Conservation (phyloP, 2,329 filamentous ascomycete genomes). For the Lecanicillium sp. region DNA sequence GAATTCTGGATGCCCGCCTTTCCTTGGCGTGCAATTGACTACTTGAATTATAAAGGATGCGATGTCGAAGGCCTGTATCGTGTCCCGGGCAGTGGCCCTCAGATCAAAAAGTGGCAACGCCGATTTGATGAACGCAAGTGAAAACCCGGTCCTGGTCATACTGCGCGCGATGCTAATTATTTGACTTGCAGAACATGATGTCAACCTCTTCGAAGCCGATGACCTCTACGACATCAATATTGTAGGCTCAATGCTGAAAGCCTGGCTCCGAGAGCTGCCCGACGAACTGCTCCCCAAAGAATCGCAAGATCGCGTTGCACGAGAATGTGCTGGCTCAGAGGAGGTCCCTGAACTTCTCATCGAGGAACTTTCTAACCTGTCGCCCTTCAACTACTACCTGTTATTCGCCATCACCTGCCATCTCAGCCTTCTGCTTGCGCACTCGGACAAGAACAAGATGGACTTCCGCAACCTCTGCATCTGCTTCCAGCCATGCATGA, state of each 20-base stretch:
- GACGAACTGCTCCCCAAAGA: slow-evolving; percentile 88
- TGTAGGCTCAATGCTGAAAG: slow-evolving; percentile 91
- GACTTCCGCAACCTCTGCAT: slow-evolving; percentile 93
- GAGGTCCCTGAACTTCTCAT: slow-evolving; percentile 79
- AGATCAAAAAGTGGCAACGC: slow-evolving; percentile 90
- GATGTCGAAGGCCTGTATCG: slow-evolving; percentile 92
- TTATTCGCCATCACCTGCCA: slow-evolving; percentile 97
- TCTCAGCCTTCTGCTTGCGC: slow-evolving; percentile 81
- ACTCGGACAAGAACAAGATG: slow-evolving; percentile 97
- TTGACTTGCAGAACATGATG: slow-evolving; percentile 62
- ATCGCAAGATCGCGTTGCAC: slow-evolving; percentile 71
- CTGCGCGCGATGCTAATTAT: neutral
- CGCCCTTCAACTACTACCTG: slow-evolving; percentile 95
- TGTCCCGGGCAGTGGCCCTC: slow-evolving; percentile 81
- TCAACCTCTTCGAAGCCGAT: slow-evolving; percentile 80
- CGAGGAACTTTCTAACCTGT: slow-evolving; percentile 87
- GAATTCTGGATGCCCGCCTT: slow-evolving; percentile 99
- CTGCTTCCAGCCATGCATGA: slow-evolving; percentile 95
- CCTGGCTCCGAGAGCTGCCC: slow-evolving; percentile 90
- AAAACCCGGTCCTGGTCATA: neutral
- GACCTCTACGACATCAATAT: slow-evolving; percentile 96
- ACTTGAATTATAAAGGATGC: slow-evolving; percentile 88
- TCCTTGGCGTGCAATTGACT: slow-evolving; percentile 93
- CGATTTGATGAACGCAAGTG: slow-evolving; percentile 75
- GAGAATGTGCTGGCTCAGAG: slow-evolving; percentile 72